A percentile compares a stretch with the other conserved stretches of the same genome.
phyloP scores from a whole-genome alignment of 2,329 filamentous ascomycete genomes.

The Metarhizium anisopliae region DNA sequence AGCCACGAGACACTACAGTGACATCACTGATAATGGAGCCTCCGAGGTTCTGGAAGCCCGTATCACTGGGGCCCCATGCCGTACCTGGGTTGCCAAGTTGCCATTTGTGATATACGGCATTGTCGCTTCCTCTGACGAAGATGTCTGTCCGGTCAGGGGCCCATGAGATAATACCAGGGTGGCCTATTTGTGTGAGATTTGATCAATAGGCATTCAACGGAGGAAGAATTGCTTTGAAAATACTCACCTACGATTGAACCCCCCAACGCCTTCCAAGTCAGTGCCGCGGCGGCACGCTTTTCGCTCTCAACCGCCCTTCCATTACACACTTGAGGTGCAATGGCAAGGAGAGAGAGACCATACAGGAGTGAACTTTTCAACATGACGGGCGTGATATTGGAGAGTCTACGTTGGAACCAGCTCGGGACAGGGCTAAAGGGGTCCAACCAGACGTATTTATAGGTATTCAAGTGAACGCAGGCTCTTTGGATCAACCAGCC shows the following conservation, averaged over 20 bases:
- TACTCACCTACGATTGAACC: not conserved
- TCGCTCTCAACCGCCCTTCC: not conserved
- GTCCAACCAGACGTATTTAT: no score
- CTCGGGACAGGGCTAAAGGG: no score
- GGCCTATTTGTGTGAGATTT: not conserved
- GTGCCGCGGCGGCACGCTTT: not conserved
- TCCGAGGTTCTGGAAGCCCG: slow-evolving; percentile 10
- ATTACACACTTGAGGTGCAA: not conserved
- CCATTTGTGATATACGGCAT: not conserved
- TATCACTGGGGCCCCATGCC: slow-evolving; percentile 1
- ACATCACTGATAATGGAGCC: slow-evolving; percentile 12
- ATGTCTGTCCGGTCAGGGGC: not conserved
- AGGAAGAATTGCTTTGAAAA: not conserved
- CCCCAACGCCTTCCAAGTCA: not conserved
- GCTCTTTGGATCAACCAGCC: not conserved
- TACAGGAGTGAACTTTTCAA: not conserved
- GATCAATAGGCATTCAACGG: not conserved
- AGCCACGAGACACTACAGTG: slow-evolving; percentile 14
- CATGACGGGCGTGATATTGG: not conserved
- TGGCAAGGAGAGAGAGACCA: not conserved
- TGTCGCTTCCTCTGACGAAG: not conserved
- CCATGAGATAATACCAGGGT: not conserved
- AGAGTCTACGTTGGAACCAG: no score
- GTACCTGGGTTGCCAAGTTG: not conserved
- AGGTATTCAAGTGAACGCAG: no score